Percentiles rank a stretch among this genome's conserved stretches.
These are phyloP conservation scores for Acorus calamus DNA, from an alignment of 106 monocot genomes.

Conservation along the genomic window DNA sequence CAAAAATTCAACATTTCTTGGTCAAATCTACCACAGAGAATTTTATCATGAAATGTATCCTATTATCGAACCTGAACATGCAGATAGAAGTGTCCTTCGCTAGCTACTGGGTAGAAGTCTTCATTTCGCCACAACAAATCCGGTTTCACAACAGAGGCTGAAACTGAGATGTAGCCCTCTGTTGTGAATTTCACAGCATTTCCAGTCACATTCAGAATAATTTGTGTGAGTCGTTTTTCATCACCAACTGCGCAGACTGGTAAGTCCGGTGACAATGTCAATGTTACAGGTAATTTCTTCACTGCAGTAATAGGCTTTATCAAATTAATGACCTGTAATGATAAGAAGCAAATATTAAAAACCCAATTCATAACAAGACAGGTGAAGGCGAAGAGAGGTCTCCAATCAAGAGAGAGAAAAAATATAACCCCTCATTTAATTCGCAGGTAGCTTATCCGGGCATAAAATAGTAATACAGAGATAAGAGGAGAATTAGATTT, in stretches of 20 bases:
- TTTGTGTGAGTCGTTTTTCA: slow-evolving; percentile 71
- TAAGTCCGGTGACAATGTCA: slow-evolving; percentile 55
- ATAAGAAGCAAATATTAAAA: too few species aligned
- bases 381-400: too few species aligned
- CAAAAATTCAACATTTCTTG: not conserved
- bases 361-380: too few species aligned
- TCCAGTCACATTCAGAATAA: slow-evolving; percentile 61
- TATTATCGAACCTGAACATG: slow-evolving; percentile 54
- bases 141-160: slow-evolving; percentile 43
- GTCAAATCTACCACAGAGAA: too few species aligned
- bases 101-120: slow-evolving; percentile 40
- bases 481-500: too few species aligned
- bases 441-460: too few species aligned
- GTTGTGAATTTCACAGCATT: slow-evolving; percentile 93
- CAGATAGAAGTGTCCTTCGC: slow-evolving; percentile 64
- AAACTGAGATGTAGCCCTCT: slow-evolving; percentile 63
- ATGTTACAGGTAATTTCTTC: slow-evolving; percentile 42
- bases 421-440: too few species aligned
- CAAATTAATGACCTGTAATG: slow-evolving; percentile 61
- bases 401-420: too few species aligned
- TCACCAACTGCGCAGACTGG: slow-evolving; percentile 73
- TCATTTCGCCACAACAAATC: slow-evolving; percentile 36
- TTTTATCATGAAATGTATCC: too few species aligned
- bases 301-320: slow-evolving; percentile 89
- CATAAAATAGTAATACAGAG: too few species aligned